phyloP scores from a whole-genome alignment of 192 early-diverging fungal species.

The Piromyces finnis region DNA sequence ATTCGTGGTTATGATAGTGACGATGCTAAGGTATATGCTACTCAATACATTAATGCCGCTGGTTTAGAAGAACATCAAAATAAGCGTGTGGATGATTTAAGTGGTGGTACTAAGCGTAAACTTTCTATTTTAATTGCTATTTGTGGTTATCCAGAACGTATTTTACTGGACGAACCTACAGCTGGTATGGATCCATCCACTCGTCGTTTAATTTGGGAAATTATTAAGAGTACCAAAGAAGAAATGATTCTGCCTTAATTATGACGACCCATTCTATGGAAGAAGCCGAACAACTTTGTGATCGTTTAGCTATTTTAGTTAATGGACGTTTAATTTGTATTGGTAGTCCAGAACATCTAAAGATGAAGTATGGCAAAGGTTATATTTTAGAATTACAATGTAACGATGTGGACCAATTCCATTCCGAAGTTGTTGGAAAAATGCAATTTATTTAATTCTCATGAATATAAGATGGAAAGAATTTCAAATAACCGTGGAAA shows the following conservation, averaged over 20 bases:
- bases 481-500: background rate
- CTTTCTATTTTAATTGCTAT: conserved; percentile 4
- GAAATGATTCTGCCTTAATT: conserved; percentile 8
- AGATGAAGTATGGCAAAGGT: conserved; percentile 21
- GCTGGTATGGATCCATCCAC: conserved; percentile 22
- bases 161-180: conserved; percentile 15
- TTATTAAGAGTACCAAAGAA: conserved; percentile 2
- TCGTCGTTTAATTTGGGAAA: conserved; percentile 27
- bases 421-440: background rate
- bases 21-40: conserved; percentile 4
- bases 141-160: conserved; percentile 3
- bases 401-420: conserved; percentile 1
- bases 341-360: conserved; percentile 24
- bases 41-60: conserved; percentile 12
- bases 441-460: background rate
- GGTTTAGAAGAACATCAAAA: conserved; percentile 7
- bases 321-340: conserved; percentile 20
- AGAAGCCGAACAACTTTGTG: conserved; percentile 22
- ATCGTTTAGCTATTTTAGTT: conserved; percentile 19
- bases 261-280: conserved; percentile 18
- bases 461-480: background rate
- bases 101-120: conserved; percentile 6
- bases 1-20: conserved; percentile 15
- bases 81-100: conserved; percentile 5
- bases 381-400: conserved; percentile 17